phyloP scores from a whole-genome alignment of 78 protist genomes.

The Guillardia theta region DNA sequence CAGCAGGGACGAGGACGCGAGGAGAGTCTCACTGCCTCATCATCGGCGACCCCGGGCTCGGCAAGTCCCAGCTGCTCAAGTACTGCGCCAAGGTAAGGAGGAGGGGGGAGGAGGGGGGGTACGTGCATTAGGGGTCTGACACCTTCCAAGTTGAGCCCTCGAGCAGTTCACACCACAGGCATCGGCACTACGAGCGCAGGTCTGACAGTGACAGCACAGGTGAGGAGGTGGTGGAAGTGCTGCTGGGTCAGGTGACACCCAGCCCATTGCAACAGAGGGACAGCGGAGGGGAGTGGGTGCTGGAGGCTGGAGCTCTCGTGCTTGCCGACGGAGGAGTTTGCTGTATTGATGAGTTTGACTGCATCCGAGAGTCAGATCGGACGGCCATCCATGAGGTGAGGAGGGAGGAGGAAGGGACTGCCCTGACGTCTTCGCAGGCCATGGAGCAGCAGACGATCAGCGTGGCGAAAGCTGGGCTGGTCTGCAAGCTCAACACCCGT shows the following conservation, averaged over 20 bases:
- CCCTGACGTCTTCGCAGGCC: slow-evolving; percentile 75
- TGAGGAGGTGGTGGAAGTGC: not conserved
- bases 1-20: slow-evolving; percentile 51
- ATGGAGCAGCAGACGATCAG: slow-evolving; percentile 97
- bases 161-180: slow-evolving; percentile 94
- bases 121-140: not conserved
- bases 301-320: slow-evolving; percentile 99
- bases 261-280: not conserved
- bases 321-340: slow-evolving; percentile 98
- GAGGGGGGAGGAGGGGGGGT: not conserved
- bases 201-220: slow-evolving; percentile 77
- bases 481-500: slow-evolving; percentile 87
- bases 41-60: slow-evolving; percentile 94
- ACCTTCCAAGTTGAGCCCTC: slow-evolving; percentile 53
- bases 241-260: not conserved
- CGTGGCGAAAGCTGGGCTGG: slow-evolving; percentile 69
- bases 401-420: too few species aligned
- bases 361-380: slow-evolving; percentile 4
- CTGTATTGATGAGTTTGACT: slow-evolving; percentile 96
- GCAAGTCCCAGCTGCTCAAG: slow-evolving; percentile 58
- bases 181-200: slow-evolving; percentile 87
- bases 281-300: slow-evolving; percentile 37
- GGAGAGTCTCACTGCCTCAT: slow-evolving; percentile 93
- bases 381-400: slow-evolving; percentile 69
- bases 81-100: not conserved